Base-by-base conservation (phyloP, 2,329 filamentous ascomycete genomes). In the Mycosphaerelloides madeirae region DNA sequence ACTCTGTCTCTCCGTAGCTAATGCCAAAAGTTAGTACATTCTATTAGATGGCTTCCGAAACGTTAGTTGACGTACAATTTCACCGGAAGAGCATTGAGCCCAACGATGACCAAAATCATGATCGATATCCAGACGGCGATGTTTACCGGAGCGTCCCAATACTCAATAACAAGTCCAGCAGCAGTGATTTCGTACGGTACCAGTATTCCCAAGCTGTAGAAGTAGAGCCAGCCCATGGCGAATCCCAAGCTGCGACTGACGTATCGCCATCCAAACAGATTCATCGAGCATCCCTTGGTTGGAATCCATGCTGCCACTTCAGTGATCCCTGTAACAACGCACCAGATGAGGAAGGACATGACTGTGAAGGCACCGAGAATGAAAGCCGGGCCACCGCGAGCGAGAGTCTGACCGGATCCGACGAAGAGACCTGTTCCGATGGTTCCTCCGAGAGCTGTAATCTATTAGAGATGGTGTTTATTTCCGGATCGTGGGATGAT, bases 271-370 rank as follows among this genome's bases (percentile, higher is more conserved):
- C 62, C 63, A 61, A 75, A 73, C 61, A 74, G 52, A 54, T 70
- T 65, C 72, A 77, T 73, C 49, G 73, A 69, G 46, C 60, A 68
- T 50, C 75, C 73, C 28, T 76, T 68, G 50, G 79, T 64, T 7
- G 79, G 76, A 35, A 82, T 70, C 68, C 78, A 81, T 29, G 79
- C 72, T 8, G 78, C 75, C 61, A 83, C 73, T 58, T 79, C 76
- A n/a, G 70, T 71, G 9, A 74, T 69, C 38, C 68, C 70, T 29
- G 71, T 73, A 12, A 81, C 72, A 50, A 69, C 56, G 37, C 61
- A 60, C 46, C 61, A 65, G 47, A 76, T 57, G 53, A 74, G 44
- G 31, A 71, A 59, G 31, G 68, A 63, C 50, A 75, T 65, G 32
- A 73, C 53, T 14, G 58, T 49, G 53, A 65, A 68, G 48, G 65